phyloP scores from a whole-genome alignment of 345 rosid species.

The Eutrema japonicum region DNA sequence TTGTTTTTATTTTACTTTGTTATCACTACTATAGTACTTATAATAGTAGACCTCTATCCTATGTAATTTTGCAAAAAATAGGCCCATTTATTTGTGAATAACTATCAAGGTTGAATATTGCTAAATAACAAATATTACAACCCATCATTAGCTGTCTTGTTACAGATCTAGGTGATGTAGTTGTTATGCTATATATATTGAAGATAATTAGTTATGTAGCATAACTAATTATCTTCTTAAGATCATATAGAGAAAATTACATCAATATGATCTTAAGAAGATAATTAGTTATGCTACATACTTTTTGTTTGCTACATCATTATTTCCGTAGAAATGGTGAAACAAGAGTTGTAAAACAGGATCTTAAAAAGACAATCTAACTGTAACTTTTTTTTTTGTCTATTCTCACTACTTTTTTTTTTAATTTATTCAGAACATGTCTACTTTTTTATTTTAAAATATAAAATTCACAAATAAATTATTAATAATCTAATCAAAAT shows the following conservation, averaged over 20 bases:
- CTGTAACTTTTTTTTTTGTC: background rate
- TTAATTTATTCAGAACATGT: background rate
- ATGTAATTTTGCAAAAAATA: background rate
- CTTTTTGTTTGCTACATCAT: background rate
- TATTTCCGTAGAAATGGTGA: background rate
- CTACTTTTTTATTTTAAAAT: background rate
- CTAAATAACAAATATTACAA: slow-evolving; percentile 32
- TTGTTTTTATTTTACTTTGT: no score
- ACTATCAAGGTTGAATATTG: slow-evolving; percentile 17
- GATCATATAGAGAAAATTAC: no score
- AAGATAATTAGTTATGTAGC: background rate
- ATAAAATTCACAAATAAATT: background rate
- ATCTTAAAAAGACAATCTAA: background rate
- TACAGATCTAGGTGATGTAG: slow-evolving; percentile 16
- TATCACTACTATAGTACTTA: background rate
- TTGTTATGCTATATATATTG: slow-evolving; percentile 6
- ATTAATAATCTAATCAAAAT: background rate
- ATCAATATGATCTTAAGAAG: no score
- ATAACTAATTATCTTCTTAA: no score
- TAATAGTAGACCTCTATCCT: background rate
- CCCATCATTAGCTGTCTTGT: slow-evolving; percentile 32
- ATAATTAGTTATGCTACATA: background rate
- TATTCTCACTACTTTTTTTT: background rate
- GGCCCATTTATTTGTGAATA: slow-evolving; percentile 13
- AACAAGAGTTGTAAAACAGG: background rate